Evolutionary conservation across 768 basidiomycete genomes (phyloP).

Genomic region (Leccinum variicolor): DNA sequence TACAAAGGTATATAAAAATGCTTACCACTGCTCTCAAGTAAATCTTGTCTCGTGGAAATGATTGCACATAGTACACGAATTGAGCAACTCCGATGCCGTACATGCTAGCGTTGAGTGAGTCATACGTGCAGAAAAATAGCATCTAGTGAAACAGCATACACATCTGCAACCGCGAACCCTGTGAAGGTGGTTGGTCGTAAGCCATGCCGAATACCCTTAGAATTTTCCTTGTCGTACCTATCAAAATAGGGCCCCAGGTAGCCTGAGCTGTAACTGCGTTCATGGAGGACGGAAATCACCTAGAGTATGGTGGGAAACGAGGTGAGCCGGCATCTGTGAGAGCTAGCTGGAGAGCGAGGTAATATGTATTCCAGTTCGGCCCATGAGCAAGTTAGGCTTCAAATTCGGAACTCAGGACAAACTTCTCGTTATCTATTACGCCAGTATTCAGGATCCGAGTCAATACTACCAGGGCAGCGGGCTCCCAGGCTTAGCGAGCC

Average conservation of each 20-base stretch:
- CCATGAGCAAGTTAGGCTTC: no score
- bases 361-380: background rate
- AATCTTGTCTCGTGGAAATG: slow-evolving; percentile 15
- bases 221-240: slow-evolving; percentile 8
- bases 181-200: slow-evolving; percentile 9
- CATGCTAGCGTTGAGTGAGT: background rate
- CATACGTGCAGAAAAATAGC: background rate
- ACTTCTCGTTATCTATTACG: no score
- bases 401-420: no score
- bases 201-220: no score
- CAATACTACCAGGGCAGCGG: no score
- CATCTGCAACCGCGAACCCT: slow-evolving; percentile 14
- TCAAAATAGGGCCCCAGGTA: slow-evolving; percentile 14
- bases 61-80: slow-evolving; percentile 7
- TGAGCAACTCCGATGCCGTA: background rate
- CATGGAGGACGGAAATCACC: slow-evolving; percentile 9
- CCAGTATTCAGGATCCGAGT: no score
- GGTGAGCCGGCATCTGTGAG: background rate
- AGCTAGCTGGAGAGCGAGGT: background rate
- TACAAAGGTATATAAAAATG: background rate
- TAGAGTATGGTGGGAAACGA: background rate
- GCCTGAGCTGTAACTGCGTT: background rate
- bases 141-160: slow-evolving; percentile 5
- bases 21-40: slow-evolving; percentile 15
- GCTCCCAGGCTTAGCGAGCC: no score